These are phyloP conservation scores for Fusarium sp. DNA, from an alignment of 2,329 filamentous ascomycete genomes.

Conservation along the genomic window DNA sequence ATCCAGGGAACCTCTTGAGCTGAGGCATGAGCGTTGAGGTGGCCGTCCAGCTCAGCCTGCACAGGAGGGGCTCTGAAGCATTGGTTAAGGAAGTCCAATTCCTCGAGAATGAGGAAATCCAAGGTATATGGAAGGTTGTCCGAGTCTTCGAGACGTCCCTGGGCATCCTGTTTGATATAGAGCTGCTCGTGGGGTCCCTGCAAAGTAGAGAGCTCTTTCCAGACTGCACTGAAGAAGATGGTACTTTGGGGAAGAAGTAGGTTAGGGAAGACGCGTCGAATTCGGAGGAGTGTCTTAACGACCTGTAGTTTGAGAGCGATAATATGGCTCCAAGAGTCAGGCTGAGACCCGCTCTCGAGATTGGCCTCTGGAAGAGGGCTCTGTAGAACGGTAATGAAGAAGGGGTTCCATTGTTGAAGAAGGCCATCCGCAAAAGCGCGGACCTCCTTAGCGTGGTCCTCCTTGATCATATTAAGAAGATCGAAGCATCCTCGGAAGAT, in stretches of 20 bases:
- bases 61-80: constrained; percentile 90
- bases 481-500: constrained; percentile 95
- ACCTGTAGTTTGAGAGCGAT: constrained; percentile 92
- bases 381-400: constrained; percentile 85
- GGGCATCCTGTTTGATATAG: constrained; percentile 86
- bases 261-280: constrained; percentile 84
- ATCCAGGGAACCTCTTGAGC: constrained; percentile 81
- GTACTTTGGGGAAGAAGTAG: constrained; percentile 86
- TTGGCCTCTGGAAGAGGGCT: constrained; percentile 75
- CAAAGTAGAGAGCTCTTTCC: constrained; percentile 84
- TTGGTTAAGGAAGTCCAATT: constrained; percentile 93
- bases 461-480: constrained; percentile 95
- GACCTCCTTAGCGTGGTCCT: constrained; percentile 87
- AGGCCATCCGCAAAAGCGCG: constrained; percentile 91
- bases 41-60: constrained; percentile 85
- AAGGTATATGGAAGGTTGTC: constrained; percentile 94
- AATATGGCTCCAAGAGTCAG: constrained; percentile 81
- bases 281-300: constrained; percentile 93
- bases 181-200: constrained; percentile 81
- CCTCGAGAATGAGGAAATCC: constrained; percentile 92
- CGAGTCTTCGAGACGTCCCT: constrained; percentile 88
- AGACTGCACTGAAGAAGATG: constrained; percentile 85
- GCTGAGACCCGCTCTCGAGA: constrained; percentile 58
- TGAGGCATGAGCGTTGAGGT: constrained; percentile 72
- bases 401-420: constrained; percentile 86